Percentiles rank a stretch among this genome's conserved stretches.
Evolutionary conservation across 305 asterid species (phyloP).

Genomic region (Coffea humblotiana): DNA sequence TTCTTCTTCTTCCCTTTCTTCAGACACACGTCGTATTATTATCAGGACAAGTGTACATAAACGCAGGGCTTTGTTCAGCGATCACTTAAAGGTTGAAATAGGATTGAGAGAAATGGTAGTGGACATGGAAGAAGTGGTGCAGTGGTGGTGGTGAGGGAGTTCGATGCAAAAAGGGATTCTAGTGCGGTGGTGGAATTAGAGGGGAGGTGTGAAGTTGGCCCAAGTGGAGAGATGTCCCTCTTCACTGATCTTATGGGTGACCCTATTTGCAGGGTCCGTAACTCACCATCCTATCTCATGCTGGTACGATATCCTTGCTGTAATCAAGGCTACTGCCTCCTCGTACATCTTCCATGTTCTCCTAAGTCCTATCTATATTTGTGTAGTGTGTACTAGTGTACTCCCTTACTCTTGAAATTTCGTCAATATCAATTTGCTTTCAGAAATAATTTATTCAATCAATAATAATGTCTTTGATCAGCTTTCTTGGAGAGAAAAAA

Average conservation of each 20-base stretch:
- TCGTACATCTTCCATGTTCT: too few species aligned
- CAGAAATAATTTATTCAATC: too few species aligned
- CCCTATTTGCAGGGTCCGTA: slow-evolving; percentile 88
- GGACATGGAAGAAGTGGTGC: slow-evolving; percentile 37
- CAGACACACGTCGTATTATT: slow-evolving; percentile 35
- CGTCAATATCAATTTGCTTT: neutral
- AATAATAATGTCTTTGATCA: too few species aligned
- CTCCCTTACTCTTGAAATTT: neutral
- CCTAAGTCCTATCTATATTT: too few species aligned
- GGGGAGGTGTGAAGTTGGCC: slow-evolving; percentile 78
- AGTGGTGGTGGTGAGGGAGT: slow-evolving; percentile 67
- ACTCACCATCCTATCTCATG: slow-evolving; percentile 88
- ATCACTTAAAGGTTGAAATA: neutral
- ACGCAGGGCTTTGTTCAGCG: too few species aligned
- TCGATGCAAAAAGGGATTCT: slow-evolving; percentile 52
- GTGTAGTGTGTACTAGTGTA: neutral
- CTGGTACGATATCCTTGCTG: slow-evolving; percentile 38
- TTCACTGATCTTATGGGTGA: slow-evolving; percentile 89
- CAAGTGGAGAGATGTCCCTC: slow-evolving; percentile 65
- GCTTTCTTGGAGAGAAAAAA: too few species aligned
- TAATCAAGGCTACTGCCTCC: too few species aligned
- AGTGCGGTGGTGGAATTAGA: slow-evolving; percentile 71
- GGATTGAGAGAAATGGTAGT: slow-evolving; percentile 6
- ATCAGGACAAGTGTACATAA: neutral
- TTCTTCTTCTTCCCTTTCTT: slow-evolving; percentile 24